Evolutionary conservation across 1,284 basidiomycete genomes (phyloP).

Genomic region (Lentinula novae-zelandiae): DNA sequence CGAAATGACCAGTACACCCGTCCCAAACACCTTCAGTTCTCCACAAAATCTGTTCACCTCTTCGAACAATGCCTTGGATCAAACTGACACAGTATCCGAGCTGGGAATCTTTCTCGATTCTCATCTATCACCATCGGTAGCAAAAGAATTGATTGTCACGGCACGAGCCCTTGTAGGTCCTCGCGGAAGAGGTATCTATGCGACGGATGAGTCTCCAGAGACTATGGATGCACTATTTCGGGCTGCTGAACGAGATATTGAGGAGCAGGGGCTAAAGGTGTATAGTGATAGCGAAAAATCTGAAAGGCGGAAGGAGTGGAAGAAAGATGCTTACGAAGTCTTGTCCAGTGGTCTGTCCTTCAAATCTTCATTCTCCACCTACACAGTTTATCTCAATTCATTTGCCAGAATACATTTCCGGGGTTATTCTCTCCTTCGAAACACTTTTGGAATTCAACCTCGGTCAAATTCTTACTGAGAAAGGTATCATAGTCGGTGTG

Average conservation of each 20-base stretch:
- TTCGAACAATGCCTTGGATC: constrained; percentile 17
- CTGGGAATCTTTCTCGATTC: constrained; percentile 32
- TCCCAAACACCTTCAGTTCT: constrained; percentile 17
- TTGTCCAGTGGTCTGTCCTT: constrained; percentile 33
- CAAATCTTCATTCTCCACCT: not conserved
- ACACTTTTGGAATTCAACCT: constrained; percentile 46
- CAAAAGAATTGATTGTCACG: constrained; percentile 38
- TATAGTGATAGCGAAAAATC: constrained; percentile 31
- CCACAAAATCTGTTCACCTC: constrained; percentile 23
- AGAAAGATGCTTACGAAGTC: constrained; percentile 40
- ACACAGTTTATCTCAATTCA: not conserved
- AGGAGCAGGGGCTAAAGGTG: constrained; percentile 25
- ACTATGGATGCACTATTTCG: constrained; percentile 37
- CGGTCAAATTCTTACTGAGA: constrained; percentile 34
- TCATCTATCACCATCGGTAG: constrained; percentile 36
- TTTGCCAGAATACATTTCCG: constrained; percentile 42
- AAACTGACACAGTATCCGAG: not conserved
- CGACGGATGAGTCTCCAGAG: constrained; percentile 49
- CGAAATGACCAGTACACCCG: not conserved
- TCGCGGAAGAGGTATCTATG: constrained; percentile 49
- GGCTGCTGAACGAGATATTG: constrained; percentile 24
- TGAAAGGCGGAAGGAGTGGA: constrained; percentile 34
- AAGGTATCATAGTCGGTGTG: constrained; percentile 47
- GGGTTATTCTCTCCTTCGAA: constrained; percentile 46
- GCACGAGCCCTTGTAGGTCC: constrained; percentile 40